Evolutionary conservation across 2,329 filamentous ascomycete species (phyloP), one percentile per base, ranked within the genome.

Genomic region (Cercospora brassicicola): DNA sequence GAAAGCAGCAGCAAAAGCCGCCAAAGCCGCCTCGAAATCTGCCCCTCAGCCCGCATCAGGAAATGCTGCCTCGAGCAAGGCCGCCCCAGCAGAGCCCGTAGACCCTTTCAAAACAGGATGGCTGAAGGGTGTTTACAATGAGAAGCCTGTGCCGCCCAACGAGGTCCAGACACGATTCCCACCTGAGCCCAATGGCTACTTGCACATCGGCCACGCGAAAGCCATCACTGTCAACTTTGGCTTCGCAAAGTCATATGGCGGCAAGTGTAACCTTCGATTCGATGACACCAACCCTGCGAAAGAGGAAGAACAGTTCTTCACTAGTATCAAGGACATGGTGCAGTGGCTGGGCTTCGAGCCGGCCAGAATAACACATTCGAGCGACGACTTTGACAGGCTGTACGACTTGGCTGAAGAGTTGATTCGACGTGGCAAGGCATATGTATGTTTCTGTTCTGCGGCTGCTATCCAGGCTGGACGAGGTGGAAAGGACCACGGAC

Each of bases 201-300:
- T 97, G 9, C 94, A 97, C 78, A 91, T 98, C 73, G 94, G 94
- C 20, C 95, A 98, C 78, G 91, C 91, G 72, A 98, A 98, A 83
- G 94, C 95, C 23, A 97, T 98, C 79, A 91, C 93, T 0, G 89
- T 98, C 79, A 97, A 98, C 81, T 98, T 98, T 81, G 94, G 94
- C 6, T 98, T 97, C 78, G 94, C 95, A 13, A 88, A 87, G 76
- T 89, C 90, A 76, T 91, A 96, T 78, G 91, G 90, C 39, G 94
- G 94, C 67, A 84, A 89, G 69, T 91, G 88, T 79, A 90, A 90
- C 76, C 81, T 93, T 69, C 87, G 94, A 75, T 97, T 92, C 79
- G 95, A 98, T 78, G 95, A 98, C 76, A 98, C 95, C 13, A 98
- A 98, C 79, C 95, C 95, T 1, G 92, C 94, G 72, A 92, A 91